These are phyloP conservation scores for Tolypocladium cylindrosporum DNA, from an alignment of 2,329 filamentous ascomycete genomes.

Conservation along the genomic window DNA sequence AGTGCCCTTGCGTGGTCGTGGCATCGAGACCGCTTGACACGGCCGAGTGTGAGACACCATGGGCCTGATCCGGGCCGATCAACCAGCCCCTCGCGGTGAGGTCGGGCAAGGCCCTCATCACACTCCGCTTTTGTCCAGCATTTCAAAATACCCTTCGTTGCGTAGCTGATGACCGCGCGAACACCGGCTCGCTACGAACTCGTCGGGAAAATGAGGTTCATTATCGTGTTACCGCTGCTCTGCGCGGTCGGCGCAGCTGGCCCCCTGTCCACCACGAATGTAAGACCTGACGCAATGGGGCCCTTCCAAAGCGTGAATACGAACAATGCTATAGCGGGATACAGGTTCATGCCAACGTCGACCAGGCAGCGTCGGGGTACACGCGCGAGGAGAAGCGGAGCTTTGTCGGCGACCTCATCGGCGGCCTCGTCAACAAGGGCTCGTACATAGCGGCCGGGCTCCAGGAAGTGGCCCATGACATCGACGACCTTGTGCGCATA, in stretches of 20 bases:
- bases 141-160: background rate
- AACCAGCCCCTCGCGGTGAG: background rate
- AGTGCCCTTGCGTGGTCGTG: too few species aligned
- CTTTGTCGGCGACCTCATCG: background rate
- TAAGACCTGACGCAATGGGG: background rate
- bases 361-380: background rate
- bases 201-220: background rate
- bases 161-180: background rate
- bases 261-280: background rate
- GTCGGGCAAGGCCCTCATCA: background rate
- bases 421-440: background rate
- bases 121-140: background rate
- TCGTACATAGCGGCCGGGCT: background rate
- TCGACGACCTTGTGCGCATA: background rate
- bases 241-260: background rate
- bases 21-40: too few species aligned
- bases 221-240: background rate
- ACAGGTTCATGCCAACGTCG: too few species aligned
- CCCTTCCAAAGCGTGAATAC: background rate
- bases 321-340: background rate
- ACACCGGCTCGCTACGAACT: background rate
- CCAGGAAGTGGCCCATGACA: background rate
- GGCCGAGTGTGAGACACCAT: background rate
- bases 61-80: background rate
- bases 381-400: background rate